Evolutionary conservation across 345 rosid genomes (phyloP), one percentile per base, ranked within the genome.

Genomic region (Citropsis articulata): DNA sequence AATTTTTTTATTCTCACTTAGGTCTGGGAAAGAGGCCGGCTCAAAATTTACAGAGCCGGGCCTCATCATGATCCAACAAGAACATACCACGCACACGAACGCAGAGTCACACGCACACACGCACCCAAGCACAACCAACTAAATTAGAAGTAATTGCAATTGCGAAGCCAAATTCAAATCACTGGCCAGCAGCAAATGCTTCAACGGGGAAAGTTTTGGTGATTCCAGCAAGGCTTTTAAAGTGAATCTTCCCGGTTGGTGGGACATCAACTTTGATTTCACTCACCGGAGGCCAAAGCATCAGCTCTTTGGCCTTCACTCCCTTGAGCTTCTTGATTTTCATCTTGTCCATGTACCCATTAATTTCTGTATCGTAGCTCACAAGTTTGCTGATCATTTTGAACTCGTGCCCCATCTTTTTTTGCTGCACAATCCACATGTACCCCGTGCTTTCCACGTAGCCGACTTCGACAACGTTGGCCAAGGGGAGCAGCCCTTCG

Each of bases 251-350:
- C 18, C 79, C 85, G 0, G 84, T 60, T 0, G 82, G 57, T 28
- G 78, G 80, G 16, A 83, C 88, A 13, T 84, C 86, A 2, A 81
- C 67, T n/a, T 64, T 83, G 83, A 91, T 91, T 36, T 89, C 91
- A 25, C 82, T 74, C 27, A 91, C 86, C 0, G 87, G 81, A 16
- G 90, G 81, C 92, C 92, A 89, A 13, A 89, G 61, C 78, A 88
- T 77, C 60, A 91, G 83, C 84, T 91, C 94, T 83, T 91, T 86
- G 42, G 92, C 88, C 91, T 91, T 88, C 14, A 91, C 90, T 1
- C 90, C 92, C 66, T 86, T 89, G 27, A 89, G 86, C 80, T 87
- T 85, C 87, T 78, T 83, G 82, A 89, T 85, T 85, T 48, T 87
- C 48, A 68, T 68, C 31, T 67, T 77, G 83, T 75, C 84, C 4